Evolutionary conservation across 352 stramenopile genomes (phyloP).

Genomic region (Blastocystis sp.): DNA sequence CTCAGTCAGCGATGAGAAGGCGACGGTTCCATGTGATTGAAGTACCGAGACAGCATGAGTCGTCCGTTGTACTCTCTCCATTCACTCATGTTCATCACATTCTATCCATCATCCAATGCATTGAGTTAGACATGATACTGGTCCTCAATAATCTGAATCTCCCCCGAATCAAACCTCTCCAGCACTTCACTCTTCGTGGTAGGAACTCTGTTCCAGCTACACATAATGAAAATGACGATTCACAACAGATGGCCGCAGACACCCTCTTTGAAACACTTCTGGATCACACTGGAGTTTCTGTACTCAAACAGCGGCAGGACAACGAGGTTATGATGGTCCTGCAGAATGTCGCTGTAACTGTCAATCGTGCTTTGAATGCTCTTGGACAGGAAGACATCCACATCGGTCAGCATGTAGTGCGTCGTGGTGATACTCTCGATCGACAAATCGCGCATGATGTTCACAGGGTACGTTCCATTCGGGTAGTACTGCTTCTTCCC

Average conservation of each 20-base stretch:
- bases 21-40: conserved; percentile 12
- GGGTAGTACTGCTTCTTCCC: background rate
- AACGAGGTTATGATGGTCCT: background rate
- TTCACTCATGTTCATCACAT: background rate
- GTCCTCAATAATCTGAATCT: background rate
- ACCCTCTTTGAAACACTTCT: background rate
- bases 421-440: conserved; percentile 1
- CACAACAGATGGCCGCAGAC: background rate
- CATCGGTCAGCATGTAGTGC: conserved; percentile 13
- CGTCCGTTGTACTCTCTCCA: background rate
- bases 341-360: background rate
- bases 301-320: background rate
- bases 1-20: background rate
- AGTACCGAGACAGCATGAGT: background rate
- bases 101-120: background rate
- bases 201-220: background rate
- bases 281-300: background rate
- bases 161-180: background rate
- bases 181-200: background rate
- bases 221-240: background rate
- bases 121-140: background rate
- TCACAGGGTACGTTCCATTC: background rate
- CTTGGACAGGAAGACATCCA: conserved; percentile 1
- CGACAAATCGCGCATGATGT: background rate
- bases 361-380: background rate